A percentile compares a stretch with the other conserved stretches of the same genome.
Evolutionary conservation across 345 rosid species (phyloP).

Genomic region (Carallia pectinifolia): DNA sequence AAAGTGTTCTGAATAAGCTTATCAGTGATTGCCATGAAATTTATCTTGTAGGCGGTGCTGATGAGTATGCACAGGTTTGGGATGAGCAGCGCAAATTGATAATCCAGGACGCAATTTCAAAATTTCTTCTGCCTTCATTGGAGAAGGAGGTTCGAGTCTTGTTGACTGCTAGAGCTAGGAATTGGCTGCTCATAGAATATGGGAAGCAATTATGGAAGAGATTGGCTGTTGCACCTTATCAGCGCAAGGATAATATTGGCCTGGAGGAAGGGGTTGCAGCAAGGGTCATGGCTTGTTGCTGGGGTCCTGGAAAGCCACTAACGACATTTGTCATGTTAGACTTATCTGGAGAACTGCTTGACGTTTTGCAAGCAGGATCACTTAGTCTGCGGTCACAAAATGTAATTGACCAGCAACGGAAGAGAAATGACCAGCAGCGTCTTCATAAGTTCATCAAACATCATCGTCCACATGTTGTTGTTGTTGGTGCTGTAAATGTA

Average conservation of each 20-base stretch:
- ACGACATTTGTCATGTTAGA: slow-evolving; percentile 94
- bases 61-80: slow-evolving; percentile 94
- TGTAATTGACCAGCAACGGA: slow-evolving; percentile 80
- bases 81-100: slow-evolving; percentile 89
- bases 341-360: slow-evolving; percentile 93
- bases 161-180: slow-evolving; percentile 74
- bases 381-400: slow-evolving; percentile 83
- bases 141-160: slow-evolving; percentile 93
- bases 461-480: slow-evolving; percentile 93
- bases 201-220: slow-evolving; percentile 84
- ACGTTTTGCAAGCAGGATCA: slow-evolving; percentile 79
- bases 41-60: slow-evolving; percentile 79
- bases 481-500: slow-evolving; percentile 89
- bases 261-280: slow-evolving; percentile 92
- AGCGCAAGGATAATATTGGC: slow-evolving; percentile 72
- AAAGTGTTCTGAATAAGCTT: slow-evolving; percentile 48
- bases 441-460: slow-evolving; percentile 89
- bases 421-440: slow-evolving; percentile 88
- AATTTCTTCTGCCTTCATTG: slow-evolving; percentile 85
- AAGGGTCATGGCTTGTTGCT: slow-evolving; percentile 97
- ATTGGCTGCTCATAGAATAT: slow-evolving; percentile 71
- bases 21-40: slow-evolving; percentile 51
- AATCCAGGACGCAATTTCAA: slow-evolving; percentile 66
- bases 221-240: slow-evolving; percentile 87
- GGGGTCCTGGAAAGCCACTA: slow-evolving; percentile 99